Evolutionary conservation across 192 early-diverging fungal genomes (phyloP).

Genomic region (Paraglomus brasilianum): DNA sequence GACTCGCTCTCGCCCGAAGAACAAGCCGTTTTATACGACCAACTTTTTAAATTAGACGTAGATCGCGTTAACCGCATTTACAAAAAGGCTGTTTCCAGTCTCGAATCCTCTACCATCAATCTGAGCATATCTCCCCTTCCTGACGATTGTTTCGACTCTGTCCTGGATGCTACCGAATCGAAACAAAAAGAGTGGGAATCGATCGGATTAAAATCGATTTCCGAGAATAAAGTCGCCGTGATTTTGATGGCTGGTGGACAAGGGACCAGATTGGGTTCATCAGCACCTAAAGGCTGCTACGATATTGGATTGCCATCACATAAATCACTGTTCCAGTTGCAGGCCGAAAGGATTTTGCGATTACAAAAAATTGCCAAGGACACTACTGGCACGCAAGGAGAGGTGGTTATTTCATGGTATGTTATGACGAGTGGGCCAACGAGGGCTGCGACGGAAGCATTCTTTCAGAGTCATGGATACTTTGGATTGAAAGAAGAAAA

Average conservation of each 20-base stretch:
- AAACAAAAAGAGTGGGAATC: conserved; percentile 68
- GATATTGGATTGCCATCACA: conserved; percentile 86
- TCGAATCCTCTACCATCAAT: conserved; percentile 38
- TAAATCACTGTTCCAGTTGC: conserved; percentile 90
- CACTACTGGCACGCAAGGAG: conserved; percentile 34
- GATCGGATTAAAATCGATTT: conserved; percentile 76
- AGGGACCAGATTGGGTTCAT: conserved; percentile 80
- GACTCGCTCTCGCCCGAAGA: conserved; percentile 62
- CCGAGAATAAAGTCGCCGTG: conserved; percentile 86
- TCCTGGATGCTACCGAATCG: conserved; percentile 49
- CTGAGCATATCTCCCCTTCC: conserved; percentile 72
- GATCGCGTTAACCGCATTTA: conserved; percentile 82
- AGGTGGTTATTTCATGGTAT: conserved; percentile 93
- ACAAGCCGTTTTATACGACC: conserved; percentile 57
- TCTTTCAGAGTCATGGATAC: conserved; percentile 79
- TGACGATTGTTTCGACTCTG: conserved; percentile 63
- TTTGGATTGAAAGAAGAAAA: conserved; percentile 87
- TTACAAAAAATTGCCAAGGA: conserved; percentile 68
- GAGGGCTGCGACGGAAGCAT: conserved; percentile 67
- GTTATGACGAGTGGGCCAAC: conserved; percentile 99
- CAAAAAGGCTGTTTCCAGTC: conserved; percentile 62
- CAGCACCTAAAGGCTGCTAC: conserved; percentile 92
- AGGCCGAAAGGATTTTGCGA: conserved; percentile 88
- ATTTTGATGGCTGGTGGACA: conserved; percentile 93
- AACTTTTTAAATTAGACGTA: conserved; percentile 75